A percentile compares a stretch with the other conserved stretches of the same genome.
These are phyloP conservation scores for Cladosporium sp. DNA, from an alignment of 2,329 filamentous ascomycete species.

Conservation along the genomic window DNA sequence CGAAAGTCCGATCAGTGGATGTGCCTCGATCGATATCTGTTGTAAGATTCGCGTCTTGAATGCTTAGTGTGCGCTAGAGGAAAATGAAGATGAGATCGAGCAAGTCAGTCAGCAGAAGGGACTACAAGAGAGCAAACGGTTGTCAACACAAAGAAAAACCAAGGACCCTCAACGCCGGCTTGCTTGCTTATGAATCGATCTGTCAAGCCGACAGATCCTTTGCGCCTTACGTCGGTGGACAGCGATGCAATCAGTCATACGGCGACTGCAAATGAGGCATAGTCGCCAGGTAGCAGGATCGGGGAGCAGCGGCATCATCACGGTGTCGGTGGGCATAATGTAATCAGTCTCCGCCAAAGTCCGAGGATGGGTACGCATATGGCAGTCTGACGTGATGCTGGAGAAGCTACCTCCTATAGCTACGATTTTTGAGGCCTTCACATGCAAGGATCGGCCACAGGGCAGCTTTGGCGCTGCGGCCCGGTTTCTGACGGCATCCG, in stretches of 20 bases:
- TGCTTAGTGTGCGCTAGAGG: no score
- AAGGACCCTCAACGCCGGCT: conserved; percentile 28
- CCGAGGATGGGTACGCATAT: neutral
- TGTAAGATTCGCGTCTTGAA: neutral
- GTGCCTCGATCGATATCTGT: no score
- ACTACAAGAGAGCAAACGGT: neutral
- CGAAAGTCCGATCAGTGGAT: neutral
- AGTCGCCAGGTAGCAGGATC: neutral
- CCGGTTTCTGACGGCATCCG: neutral
- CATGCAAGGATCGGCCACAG: conserved; percentile 3
- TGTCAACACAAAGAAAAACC: neutral
- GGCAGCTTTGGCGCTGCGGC: neutral
- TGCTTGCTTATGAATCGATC: neutral
- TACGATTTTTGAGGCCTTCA: neutral
- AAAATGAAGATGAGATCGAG: no score
- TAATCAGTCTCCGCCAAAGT: neutral
- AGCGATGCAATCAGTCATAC: neutral
- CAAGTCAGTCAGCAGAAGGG: neutral
- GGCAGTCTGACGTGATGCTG: conserved; percentile 11
- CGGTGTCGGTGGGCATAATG: neutral
- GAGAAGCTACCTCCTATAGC: neutral
- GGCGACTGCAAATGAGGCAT: neutral
- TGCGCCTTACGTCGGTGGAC: neutral
- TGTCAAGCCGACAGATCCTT: neutral
- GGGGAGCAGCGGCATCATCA: conserved; percentile 7